These are phyloP conservation scores for Aphanomyces cochlioides DNA, from an alignment of 352 stramenopile species.

Conservation along the genomic window DNA sequence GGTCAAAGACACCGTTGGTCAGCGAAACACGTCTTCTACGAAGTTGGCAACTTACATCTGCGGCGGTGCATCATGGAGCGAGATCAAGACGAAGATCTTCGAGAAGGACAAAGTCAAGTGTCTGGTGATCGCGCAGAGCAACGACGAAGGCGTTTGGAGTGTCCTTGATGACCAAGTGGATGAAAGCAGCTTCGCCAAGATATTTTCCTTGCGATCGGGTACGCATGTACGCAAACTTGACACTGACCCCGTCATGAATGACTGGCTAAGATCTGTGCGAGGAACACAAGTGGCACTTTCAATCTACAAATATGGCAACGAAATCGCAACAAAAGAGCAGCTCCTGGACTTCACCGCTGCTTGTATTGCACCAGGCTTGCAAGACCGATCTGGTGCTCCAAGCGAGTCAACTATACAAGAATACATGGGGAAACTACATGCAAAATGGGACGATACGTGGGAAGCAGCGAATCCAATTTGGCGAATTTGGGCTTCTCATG, in stretches of 20 bases:
- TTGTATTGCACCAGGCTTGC: background rate
- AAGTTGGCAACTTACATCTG: too few relatives aligned
- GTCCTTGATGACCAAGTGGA: background rate
- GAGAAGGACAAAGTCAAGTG: too few relatives aligned
- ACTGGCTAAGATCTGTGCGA: background rate
- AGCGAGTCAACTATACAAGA: background rate
- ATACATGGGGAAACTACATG: background rate
- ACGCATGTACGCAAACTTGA: background rate
- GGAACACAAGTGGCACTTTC: background rate
- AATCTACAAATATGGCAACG: conserved; percentile 1
- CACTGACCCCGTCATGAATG: background rate
- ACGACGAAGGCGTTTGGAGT: background rate
- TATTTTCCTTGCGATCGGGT: background rate
- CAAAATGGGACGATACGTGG: conserved; percentile 2
- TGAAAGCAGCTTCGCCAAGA: background rate
- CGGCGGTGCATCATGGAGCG: too few relatives aligned
- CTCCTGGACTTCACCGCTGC: background rate
- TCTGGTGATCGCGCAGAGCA: background rate
- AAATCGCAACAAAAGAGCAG: background rate
- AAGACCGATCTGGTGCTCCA: background rate
- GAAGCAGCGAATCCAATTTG: background rate
- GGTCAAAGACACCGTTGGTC: too few relatives aligned
- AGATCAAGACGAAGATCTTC: too few relatives aligned
- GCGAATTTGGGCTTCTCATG: background rate
- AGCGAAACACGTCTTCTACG: too few relatives aligned